Evolutionary conservation across 2,329 filamentous ascomycete species (phyloP), one percentile per base, ranked within the genome.

Genomic region (Epichloe sp.): DNA sequence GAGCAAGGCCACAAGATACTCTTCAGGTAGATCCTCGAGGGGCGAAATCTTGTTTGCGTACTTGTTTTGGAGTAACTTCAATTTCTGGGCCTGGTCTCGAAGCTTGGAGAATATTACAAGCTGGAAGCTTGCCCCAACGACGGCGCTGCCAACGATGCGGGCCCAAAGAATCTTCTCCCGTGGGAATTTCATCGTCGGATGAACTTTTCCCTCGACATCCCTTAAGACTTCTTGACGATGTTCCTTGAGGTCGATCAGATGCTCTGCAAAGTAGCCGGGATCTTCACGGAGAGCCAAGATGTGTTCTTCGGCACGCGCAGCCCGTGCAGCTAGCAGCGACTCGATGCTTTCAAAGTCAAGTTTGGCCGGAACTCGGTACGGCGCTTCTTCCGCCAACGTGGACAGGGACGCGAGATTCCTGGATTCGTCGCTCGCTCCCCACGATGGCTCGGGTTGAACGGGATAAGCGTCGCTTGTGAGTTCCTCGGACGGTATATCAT

Each of bases 201-300:
- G 66, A 2, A 49, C 10, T 3, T 61, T 51, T 15, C 68, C 68
- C 3, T 58, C 26, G 0, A 51, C 55, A 49, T 77, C 74, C n/a
- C 60, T 67, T 17, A 77, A 17, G 49, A 65, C 60, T 46, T 76
- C 70, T 8, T 62, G 59, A 0, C 69, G 63, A 56, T 81, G 78
- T 12, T 78, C 74, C 21, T 63, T 66, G 31, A 58, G 57, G 1
- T 77, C 72, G 8, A 58, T 54, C 1, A 79, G 43, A 0, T 62
- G 50, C 2, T 75, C 65, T 4, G 67, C 61, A 54, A 82, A 82
- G 61, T 80, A 82, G 0, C 63, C 63, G 0, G 79, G 78, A 57
- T 83, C 80, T 56, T 83, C 79, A 7, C 78, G 69, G 3, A 83
- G 62, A 0, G 68, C 57, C 71, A 71, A 77, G 0, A 80, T 43